phyloP scores from a whole-genome alignment of 2,329 filamentous ascomycete species.

The Simplicillium aogashimaense region DNA sequence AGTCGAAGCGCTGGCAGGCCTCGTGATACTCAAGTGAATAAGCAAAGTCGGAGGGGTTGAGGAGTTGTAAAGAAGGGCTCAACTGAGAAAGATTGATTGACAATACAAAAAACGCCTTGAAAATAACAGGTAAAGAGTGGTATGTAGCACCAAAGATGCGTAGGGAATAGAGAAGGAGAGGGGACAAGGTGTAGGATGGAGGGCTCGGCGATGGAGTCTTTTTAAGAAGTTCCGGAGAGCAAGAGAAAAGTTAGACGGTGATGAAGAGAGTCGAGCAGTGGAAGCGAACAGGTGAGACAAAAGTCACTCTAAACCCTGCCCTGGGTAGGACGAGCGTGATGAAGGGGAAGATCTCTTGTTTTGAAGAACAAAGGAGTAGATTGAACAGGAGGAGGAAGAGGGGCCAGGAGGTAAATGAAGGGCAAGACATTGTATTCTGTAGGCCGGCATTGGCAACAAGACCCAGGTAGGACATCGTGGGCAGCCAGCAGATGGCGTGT shows the following conservation, averaged over 20 bases:
- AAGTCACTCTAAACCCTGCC: conserved; percentile 15
- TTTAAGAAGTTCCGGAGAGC: background rate
- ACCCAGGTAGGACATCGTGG: conserved; percentile 5
- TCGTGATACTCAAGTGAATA: too few relatives aligned
- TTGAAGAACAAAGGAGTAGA: conserved; percentile 7
- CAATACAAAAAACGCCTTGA: too few relatives aligned
- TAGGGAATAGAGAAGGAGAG: too few relatives aligned
- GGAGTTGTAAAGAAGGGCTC: background rate
- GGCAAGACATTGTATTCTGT: conserved; percentile 10
- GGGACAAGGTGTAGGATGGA: conserved; percentile 7
- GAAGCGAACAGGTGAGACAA: conserved; percentile 6
- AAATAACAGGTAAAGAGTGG: too few relatives aligned
- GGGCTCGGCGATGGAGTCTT: too few relatives aligned
- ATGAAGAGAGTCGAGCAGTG: conserved; percentile 1
- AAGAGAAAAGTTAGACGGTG: conserved; percentile 1
- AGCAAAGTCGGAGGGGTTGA: too few relatives aligned
- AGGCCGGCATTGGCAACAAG: conserved; percentile 7
- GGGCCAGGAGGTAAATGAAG: conserved; percentile 8
- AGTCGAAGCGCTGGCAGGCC: too few relatives aligned
- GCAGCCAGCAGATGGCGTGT: conserved; percentile 2
- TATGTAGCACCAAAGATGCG: too few relatives aligned
- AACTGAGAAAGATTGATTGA: background rate
- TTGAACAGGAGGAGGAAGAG: conserved; percentile 6
- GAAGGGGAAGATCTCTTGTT: conserved; percentile 18
- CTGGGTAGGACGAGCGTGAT: conserved; percentile 20